phyloP scores from a whole-genome alignment of 225 moss, liverwort and hornwort species.

The Physcomitrellopsis africana region DNA sequence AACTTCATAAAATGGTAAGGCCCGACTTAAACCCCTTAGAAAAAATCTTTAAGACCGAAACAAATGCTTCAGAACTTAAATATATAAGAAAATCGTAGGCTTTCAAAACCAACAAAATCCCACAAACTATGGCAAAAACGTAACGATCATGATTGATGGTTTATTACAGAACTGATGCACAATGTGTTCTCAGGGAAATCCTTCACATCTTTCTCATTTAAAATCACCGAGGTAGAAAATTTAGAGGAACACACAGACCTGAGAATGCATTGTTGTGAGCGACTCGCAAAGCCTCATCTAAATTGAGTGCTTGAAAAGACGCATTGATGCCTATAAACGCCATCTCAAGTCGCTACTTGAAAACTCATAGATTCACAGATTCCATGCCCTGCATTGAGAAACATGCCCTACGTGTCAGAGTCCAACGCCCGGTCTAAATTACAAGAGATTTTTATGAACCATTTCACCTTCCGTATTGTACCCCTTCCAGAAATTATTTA shows the following conservation, averaged over 20 bases:
- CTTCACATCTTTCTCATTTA: constrained; percentile 2
- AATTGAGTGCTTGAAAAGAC: constrained; percentile 33
- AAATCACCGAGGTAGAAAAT: background rate
- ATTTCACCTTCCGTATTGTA: background rate
- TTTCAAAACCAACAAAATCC: background rate
- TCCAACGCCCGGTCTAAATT: background rate
- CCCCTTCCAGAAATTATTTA: constrained; percentile 16
- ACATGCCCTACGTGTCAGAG: background rate
- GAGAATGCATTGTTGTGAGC: constrained; percentile 26
- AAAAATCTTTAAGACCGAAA: background rate
- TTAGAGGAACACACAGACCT: constrained; percentile 13
- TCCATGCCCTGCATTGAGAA: constrained; percentile 21
- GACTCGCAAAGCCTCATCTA: constrained; percentile 25
- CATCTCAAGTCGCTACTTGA: constrained; percentile 27
- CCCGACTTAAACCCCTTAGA: constrained; percentile 27
- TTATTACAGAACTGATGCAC: no score
- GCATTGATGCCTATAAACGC: constrained; percentile 31
- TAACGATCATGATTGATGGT: background rate
- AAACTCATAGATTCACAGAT: constrained; percentile 13
- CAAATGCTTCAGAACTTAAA: background rate
- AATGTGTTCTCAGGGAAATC: background rate
- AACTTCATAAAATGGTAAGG: constrained; percentile 14
- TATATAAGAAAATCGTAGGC: background rate
- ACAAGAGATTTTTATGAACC: background rate
- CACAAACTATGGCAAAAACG: background rate